Percentiles rank a stretch among this genome's conserved stretches.
Evolutionary conservation across 2,329 filamentous ascomycete genomes (phyloP).

Genomic region (Alternaria conjuncta): DNA sequence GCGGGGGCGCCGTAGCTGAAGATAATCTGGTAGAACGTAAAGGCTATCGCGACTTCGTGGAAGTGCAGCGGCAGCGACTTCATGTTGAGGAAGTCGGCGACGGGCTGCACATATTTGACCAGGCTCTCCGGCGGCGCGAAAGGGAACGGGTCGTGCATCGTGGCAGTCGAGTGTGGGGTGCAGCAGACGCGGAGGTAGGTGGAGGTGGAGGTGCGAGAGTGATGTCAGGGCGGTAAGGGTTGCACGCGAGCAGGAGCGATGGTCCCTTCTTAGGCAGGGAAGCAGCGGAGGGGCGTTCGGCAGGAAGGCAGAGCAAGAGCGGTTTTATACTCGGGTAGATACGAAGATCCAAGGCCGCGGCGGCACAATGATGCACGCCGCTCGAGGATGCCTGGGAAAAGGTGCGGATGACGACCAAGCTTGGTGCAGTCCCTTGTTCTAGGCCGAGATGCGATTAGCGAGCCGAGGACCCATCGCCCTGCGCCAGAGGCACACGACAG

Average conservation of each 20-base stretch:
- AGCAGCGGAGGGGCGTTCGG: conserved; percentile 6
- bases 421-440: conserved; percentile 9
- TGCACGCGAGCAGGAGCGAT: conserved; percentile 10
- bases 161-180: conserved; percentile 26
- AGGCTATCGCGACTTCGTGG: conserved; percentile 75
- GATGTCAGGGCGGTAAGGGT: conserved; percentile 11
- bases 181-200: conserved; percentile 10
- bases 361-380: conserved; percentile 15
- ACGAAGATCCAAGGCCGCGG: neutral
- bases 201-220: conserved; percentile 5
- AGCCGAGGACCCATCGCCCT: conserved; percentile 15
- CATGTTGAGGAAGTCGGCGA: conserved; percentile 67
- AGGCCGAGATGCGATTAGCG: conserved; percentile 27
- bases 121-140: conserved; percentile 64
- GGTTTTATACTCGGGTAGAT: conserved; percentile 19
- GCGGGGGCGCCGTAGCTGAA: conserved; percentile 71
- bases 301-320: conserved; percentile 2
- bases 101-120: conserved; percentile 64
- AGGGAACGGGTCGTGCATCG: conserved; percentile 77
- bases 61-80: conserved; percentile 75
- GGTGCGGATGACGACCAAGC: conserved; percentile 13
- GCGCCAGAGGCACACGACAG: conserved; percentile 28
- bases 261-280: neutral
- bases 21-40: conserved; percentile 72
- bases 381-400: conserved; percentile 20